These are phyloP conservation scores for Pyrenochaeta sp. DNA, from an alignment of 2,329 filamentous ascomycete genomes.

Conservation along the genomic window DNA sequence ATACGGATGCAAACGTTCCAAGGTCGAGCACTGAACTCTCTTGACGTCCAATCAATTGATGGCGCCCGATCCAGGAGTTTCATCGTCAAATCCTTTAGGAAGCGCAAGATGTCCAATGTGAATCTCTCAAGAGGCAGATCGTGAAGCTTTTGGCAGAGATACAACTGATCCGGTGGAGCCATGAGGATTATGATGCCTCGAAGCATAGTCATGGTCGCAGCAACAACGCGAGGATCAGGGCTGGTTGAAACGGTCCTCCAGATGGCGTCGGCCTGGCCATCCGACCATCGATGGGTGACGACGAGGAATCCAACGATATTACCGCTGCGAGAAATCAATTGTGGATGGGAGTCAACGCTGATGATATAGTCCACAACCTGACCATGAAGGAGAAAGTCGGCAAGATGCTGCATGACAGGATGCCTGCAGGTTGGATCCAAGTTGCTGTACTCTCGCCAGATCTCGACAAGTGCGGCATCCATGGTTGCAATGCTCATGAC, in stretches of 20 bases:
- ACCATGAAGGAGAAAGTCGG: constrained; percentile 72
- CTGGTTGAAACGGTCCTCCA: constrained; percentile 84
- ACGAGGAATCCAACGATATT: constrained; percentile 90
- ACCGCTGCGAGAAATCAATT: constrained; percentile 79
- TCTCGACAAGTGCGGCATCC: constrained; percentile 71
- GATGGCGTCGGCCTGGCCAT: constrained; percentile 76
- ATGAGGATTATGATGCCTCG: constrained; percentile 56
- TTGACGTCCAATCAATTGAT: constrained; percentile 19
- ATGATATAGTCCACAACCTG: constrained; percentile 86
- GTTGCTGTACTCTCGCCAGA: constrained; percentile 64
- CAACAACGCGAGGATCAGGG: constrained; percentile 83
- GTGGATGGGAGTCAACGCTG: constrained; percentile 88
- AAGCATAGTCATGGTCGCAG: constrained; percentile 77
- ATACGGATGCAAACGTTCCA: constrained; percentile 69
- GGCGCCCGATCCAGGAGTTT: constrained; percentile 23
- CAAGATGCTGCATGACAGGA: constrained; percentile 71
- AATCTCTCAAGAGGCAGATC: constrained; percentile 40
- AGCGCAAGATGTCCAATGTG: constrained; percentile 40
- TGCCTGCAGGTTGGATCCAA: constrained; percentile 43
- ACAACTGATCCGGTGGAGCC: constrained; percentile 59
- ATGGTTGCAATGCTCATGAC: constrained; percentile 79
- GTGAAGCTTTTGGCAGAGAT: constrained; percentile 72
- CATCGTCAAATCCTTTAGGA: constrained; percentile 35
- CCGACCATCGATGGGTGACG: constrained; percentile 76
- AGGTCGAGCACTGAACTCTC: constrained; percentile 47